Evolutionary conservation across 805 yeast species (phyloP).

Genomic region (Yarrowia bubula): DNA sequence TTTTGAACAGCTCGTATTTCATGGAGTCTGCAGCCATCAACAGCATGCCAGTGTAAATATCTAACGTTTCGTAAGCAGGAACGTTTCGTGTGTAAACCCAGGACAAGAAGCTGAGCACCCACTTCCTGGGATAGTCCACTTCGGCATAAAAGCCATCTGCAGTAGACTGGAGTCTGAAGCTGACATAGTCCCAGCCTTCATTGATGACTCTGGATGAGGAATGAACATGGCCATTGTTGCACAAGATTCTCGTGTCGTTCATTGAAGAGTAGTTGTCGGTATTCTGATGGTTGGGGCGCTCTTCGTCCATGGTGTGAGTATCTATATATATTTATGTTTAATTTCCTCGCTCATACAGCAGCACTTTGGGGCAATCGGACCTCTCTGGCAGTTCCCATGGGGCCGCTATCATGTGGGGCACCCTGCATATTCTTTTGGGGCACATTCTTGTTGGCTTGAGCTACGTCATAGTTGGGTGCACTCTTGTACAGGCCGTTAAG

Average conservation of each 20-base stretch:
- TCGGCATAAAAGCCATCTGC: not conserved
- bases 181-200: not conserved
- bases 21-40: constrained; percentile 11
- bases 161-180: constrained; percentile 3
- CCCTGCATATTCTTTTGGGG: not conserved
- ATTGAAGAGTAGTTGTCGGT: not conserved
- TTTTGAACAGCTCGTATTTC: not conserved
- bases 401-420: constrained; percentile 2
- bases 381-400: not conserved
- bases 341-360: not conserved
- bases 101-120: not conserved
- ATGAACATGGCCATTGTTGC: not conserved
- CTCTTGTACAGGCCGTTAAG: too few relatives aligned
- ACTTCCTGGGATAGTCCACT: constrained; percentile 1
- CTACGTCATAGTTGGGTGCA: too few relatives aligned
- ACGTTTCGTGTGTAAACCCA: not conserved
- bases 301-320: not conserved
- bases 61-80: not conserved
- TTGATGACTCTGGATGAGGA: not conserved
- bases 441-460: not conserved
- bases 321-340: not conserved
- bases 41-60: not conserved
- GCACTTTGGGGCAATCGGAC: not conserved
- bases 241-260: constrained; percentile 12
- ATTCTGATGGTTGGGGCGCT: not conserved